Conservation (phyloP, 2,329 filamentous ascomycete genomes). For the Trichophyton schoenleinii region DNA sequence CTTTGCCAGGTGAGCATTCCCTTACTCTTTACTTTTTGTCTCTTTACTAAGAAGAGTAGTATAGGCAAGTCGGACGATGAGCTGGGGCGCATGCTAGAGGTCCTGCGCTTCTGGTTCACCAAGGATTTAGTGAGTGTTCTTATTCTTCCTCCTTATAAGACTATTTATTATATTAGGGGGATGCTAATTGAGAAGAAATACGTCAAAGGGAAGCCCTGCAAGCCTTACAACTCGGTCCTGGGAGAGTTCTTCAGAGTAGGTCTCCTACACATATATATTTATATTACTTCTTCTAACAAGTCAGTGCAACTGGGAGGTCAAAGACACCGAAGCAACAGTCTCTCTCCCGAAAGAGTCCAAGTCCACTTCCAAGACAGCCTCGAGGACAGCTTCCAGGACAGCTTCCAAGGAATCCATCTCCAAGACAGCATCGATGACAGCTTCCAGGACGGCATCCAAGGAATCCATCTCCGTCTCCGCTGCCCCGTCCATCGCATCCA, state of each 20-base stretch:
- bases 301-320: slow-evolving; percentile 89
- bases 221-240: slow-evolving; percentile 93
- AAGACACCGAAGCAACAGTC: slow-evolving; percentile 52
- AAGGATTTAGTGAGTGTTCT: slow-evolving; percentile 37
- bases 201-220: slow-evolving; percentile 95
- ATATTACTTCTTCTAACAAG: slow-evolving; percentile 11
- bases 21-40: too few relatives aligned
- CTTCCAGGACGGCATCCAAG: too few relatives aligned
- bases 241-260: slow-evolving; percentile 88
- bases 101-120: slow-evolving; percentile 94
- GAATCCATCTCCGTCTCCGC: not conserved
- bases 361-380: not conserved
- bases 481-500: not conserved
- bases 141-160: too few relatives aligned
- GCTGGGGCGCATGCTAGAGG: slow-evolving; percentile 86
- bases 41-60: slow-evolving; percentile 24
- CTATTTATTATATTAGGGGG: too few relatives aligned
- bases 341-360: not conserved
- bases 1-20: slow-evolving; percentile 49
- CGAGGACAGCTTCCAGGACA: too few relatives aligned
- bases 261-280: too few relatives aligned
- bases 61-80: slow-evolving; percentile 83
- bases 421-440: not conserved
- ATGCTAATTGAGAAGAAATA: slow-evolving; percentile 55
- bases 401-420: too few relatives aligned